These are phyloP conservation scores for Fistulinella prunicolor DNA, from an alignment of 768 basidiomycete species.

Conservation along the genomic window DNA sequence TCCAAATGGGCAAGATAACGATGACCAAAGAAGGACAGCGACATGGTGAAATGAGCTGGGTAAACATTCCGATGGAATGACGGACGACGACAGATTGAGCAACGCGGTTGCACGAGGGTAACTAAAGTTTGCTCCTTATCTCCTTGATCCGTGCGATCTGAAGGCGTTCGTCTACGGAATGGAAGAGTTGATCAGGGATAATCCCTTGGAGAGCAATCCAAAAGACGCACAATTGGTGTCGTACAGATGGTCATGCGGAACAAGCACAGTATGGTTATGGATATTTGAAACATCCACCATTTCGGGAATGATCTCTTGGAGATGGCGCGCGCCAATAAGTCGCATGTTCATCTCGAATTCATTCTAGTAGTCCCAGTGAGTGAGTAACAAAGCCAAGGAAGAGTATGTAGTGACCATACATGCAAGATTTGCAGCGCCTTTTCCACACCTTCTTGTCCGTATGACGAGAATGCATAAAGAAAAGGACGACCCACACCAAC, in stretches of 20 bases:
- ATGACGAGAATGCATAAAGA: constrained; percentile 84
- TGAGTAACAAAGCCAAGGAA: not conserved
- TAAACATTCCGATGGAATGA: not conserved
- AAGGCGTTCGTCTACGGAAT: constrained; percentile 41
- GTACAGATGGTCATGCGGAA: constrained; percentile 74
- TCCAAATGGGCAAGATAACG: not conserved
- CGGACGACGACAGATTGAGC: not conserved
- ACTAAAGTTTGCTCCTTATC: constrained; percentile 38
- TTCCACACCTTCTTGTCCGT: constrained; percentile 85
- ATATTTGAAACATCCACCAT: constrained; percentile 89
- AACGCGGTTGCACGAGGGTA: not conserved
- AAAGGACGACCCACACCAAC: constrained; percentile 87
- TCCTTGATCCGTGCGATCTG: constrained; percentile 41
- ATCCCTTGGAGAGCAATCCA: not conserved
- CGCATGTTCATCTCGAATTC: constrained; percentile 99
- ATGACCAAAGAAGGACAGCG: not conserved
- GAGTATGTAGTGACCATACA: constrained; percentile 39
- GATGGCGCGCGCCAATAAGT: constrained; percentile 76
- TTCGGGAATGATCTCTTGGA: constrained; percentile 76
- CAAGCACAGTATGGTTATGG: constrained; percentile 58
- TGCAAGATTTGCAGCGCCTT: constrained; percentile 76
- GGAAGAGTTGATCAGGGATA: constrained; percentile 1
- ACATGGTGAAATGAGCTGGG: constrained; percentile 3
- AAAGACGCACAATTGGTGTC: constrained; percentile 75
- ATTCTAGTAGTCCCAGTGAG: constrained; percentile 56